Conservation (phyloP, 2,329 filamentous ascomycete genomes). For the Xylaria digitata region DNA sequence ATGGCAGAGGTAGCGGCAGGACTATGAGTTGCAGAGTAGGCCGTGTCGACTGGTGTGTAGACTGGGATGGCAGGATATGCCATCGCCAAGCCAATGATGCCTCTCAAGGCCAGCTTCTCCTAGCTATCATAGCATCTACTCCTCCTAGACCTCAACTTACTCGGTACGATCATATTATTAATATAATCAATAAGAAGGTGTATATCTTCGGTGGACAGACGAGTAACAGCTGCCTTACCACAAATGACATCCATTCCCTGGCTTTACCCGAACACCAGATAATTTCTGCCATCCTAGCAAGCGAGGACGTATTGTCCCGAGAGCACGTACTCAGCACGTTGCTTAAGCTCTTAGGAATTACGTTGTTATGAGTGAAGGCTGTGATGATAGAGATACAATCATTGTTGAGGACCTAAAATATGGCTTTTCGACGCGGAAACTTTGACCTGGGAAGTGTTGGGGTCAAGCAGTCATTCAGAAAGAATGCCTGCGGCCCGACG, state of each 20-base stretch:
- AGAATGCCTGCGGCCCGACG: constrained; percentile 48
- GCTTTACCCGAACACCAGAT: constrained; percentile 50
- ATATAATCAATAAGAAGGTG: constrained; percentile 63
- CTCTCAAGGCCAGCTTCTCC: constrained; percentile 62
- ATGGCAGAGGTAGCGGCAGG: constrained; percentile 56
- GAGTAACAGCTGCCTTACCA: constrained; percentile 54
- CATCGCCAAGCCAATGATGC: constrained; percentile 63
- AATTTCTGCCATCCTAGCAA: constrained; percentile 49
- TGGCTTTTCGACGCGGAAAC: constrained; percentile 55
- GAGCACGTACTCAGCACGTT: constrained; percentile 51
- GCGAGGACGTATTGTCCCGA: constrained; percentile 48
- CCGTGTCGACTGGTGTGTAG: constrained; percentile 55
- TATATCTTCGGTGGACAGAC: constrained; percentile 66
- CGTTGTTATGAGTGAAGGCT: constrained; percentile 54
- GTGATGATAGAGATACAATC: constrained; percentile 46
- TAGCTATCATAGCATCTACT: too few species aligned
- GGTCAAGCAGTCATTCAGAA: constrained; percentile 49
- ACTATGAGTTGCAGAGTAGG: constrained; percentile 55
- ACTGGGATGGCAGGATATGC: constrained; percentile 55
- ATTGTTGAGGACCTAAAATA: constrained; percentile 51
- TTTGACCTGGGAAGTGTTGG: constrained; percentile 51
- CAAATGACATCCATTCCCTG: constrained; percentile 58
- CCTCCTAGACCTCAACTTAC: constrained; percentile 53
- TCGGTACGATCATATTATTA: constrained; percentile 63
- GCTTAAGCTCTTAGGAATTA: constrained; percentile 51